A percentile compares a stretch with the other conserved stretches of the same genome.
These are phyloP conservation scores for Tricholoma bakamatsutake DNA, from an alignment of 768 basidiomycete species.

Conservation along the genomic window DNA sequence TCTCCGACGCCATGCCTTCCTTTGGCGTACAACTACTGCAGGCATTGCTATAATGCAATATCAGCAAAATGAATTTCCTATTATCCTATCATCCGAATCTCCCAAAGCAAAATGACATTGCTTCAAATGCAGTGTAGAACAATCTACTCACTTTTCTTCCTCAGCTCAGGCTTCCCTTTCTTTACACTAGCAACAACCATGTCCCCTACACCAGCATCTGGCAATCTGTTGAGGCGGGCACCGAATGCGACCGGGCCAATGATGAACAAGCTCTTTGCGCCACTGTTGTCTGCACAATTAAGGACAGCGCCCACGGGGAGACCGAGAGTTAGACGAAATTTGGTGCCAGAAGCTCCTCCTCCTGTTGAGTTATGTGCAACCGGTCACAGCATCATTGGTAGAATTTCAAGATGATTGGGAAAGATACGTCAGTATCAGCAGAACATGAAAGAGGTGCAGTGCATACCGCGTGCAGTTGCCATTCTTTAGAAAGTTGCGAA, in stretches of 20 bases:
- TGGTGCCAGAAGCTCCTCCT: conserved; percentile 82
- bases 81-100: neutral
- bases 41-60: conserved; percentile 74
- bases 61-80: conserved; percentile 6
- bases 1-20: conserved; percentile 96
- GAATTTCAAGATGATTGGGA: neutral
- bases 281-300: conserved; percentile 99
- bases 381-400: neutral
- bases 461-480: conserved; percentile 28
- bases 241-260: conserved; percentile 97
- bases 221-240: conserved; percentile 94
- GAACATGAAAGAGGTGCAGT: conserved; percentile 1
- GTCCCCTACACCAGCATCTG: conserved; percentile 92
- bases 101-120: neutral
- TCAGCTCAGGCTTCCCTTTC: conserved; percentile 99
- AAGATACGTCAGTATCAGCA: conserved; percentile 2
- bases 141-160: conserved; percentile 89
- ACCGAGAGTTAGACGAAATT: conserved; percentile 93
- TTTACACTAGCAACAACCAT: conserved; percentile 97
- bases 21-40: conserved; percentile 92
- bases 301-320: conserved; percentile 91
- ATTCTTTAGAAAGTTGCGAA: conserved; percentile 29
- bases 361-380: conserved; percentile 18
- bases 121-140: neutral
- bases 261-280: conserved; percentile 91